Base-by-base conservation (phyloP, 2,329 filamentous ascomycete genomes). In the Scytalidium sp. region DNA sequence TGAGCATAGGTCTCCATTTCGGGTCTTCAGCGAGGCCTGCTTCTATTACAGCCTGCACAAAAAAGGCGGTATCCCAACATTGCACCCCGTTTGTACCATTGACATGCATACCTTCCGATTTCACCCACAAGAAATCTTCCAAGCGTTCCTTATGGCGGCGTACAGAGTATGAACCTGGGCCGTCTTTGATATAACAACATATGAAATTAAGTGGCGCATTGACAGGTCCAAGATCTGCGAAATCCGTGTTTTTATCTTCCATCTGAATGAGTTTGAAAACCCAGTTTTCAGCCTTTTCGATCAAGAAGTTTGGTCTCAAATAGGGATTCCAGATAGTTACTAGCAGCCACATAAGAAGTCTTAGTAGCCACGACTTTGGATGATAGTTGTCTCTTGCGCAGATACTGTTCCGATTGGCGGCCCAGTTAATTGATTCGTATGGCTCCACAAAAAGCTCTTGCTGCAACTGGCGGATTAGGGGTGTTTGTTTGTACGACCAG, bases 61-160 rank as follows among this genome's bases (percentile, higher is more conserved):
- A 73, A 64, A 97, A 97, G 1, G 91, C 81, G 0, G 94, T 99
- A 65, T 99, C 94, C 94, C 94, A 99, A 56, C 85, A 88, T 68
- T 99, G 94, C 1, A 97, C 92, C n/a, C 94, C 94, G 59, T 99
- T 97, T 8, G 94, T 99, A 32, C 94, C 94, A 60, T 97, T 97
- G 70, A 87, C 87, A 43, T 97, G 78, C 89, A 99, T 90, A 5
- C 94, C 94, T 65, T 97, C 92, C 27, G 84, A 69, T 56, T 95
- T 96, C 45, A 99, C 77, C 92, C 94, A 99, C 23, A 99, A 69
- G 54, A 86, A 95, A 61, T 99, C 94, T 41, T 89, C 79, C 11
- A 96, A 69, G 3, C 90, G 83, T 60, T 97, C 89, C 8, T 89
- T 75, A 62, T 97, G 93, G 39, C 87, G 80, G 44, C 80, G 79